Evolutionary conservation across 306 rosid species (phyloP).

Genomic region (Acacia acuminata): DNA sequence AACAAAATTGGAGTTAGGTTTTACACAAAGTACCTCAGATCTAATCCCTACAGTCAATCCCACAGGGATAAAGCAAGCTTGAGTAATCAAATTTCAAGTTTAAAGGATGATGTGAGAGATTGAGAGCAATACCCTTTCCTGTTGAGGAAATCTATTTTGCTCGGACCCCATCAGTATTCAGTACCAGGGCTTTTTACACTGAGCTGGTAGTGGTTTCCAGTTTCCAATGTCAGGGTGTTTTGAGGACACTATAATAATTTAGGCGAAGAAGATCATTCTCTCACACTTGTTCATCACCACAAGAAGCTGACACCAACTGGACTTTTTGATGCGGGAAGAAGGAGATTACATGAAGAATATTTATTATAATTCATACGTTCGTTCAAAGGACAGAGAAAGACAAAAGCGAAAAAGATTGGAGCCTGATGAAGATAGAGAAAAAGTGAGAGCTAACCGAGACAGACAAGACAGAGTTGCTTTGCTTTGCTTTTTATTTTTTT

Average conservation of each 20-base stretch:
- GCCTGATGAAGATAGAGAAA: slow-evolving; percentile 46
- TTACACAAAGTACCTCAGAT: slow-evolving; percentile 48
- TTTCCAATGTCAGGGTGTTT: slow-evolving; percentile 23
- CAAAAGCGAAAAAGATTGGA: slow-evolving; percentile 66
- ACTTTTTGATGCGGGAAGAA: slow-evolving; percentile 39
- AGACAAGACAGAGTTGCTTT: neutral
- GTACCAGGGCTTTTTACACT: slow-evolving; percentile 24
- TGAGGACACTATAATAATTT: slow-evolving; percentile 26
- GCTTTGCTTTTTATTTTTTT: neutral
- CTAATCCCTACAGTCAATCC: slow-evolving; percentile 43
- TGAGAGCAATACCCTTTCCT: slow-evolving; percentile 68
- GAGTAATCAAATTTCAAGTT: neutral
- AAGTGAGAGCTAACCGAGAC: slow-evolving; percentile 26
- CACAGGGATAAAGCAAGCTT: neutral
- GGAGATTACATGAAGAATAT: slow-evolving; percentile 31
- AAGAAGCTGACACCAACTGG: slow-evolving; percentile 42
- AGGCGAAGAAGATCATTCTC: slow-evolving; percentile 41
- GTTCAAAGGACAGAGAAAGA: slow-evolving; percentile 78
- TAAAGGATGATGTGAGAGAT: neutral
- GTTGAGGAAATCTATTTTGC: slow-evolving; percentile 88
- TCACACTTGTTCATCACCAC: slow-evolving; percentile 44
- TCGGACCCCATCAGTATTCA: slow-evolving; percentile 78
- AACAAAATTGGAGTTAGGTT: slow-evolving; percentile 31
- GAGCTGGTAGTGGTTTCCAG: slow-evolving; percentile 9
- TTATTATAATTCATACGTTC: slow-evolving; percentile 35